Percentiles rank a stretch among this genome's conserved stretches.
phyloP scores from a whole-genome alignment of 768 basidiomycete species.

The Leccinum aurantiacum region DNA sequence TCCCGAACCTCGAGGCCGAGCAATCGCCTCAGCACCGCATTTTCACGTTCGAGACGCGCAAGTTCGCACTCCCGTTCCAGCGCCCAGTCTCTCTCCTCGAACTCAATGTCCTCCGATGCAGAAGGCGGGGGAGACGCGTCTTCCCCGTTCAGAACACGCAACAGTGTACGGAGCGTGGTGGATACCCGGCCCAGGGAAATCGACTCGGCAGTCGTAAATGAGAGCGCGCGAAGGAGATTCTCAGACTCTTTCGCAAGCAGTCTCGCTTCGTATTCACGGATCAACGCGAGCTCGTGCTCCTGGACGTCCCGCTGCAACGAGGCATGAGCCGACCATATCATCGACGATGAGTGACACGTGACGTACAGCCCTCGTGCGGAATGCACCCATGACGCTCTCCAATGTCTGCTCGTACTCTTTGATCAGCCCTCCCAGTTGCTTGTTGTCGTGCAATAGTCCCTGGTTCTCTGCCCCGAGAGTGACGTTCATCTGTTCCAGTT shows the following conservation, averaged over 20 bases:
- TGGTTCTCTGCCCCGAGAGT: slow-evolving; percentile 83
- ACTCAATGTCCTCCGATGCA: slow-evolving; percentile 16
- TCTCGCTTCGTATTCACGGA: slow-evolving; percentile 87
- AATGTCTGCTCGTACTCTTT: slow-evolving; percentile 97
- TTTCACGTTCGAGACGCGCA: slow-evolving; percentile 83
- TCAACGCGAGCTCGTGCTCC: slow-evolving; percentile 84
- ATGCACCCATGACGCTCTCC: slow-evolving; percentile 90
- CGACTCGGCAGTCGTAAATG: slow-evolving; percentile 63
- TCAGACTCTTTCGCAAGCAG: slow-evolving; percentile 76
- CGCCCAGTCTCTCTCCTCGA: slow-evolving; percentile 54
- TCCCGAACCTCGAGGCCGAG: slow-evolving; percentile 47
- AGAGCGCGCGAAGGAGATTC: slow-evolving; percentile 56
- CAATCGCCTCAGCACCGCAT: slow-evolving; percentile 74
- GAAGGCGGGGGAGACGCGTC: slow-evolving; percentile 31
- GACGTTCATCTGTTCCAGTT: slow-evolving; percentile 86
- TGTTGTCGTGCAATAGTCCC: slow-evolving; percentile 87
- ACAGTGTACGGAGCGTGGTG: slow-evolving; percentile 61
- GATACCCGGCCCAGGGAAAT: slow-evolving; percentile 71
- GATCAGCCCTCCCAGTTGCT: slow-evolving; percentile 85
- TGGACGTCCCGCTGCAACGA: slow-evolving; percentile 79
- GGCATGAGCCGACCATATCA: neutral
- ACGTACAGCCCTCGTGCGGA: slow-evolving; percentile 88
- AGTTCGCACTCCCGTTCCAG: slow-evolving; percentile 92
- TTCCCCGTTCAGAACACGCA: slow-evolving; percentile 73
- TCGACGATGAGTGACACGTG: neutral